These are phyloP conservation scores for Globisporangium nunn DNA, from an alignment of 352 stramenopile genomes.

Conservation along the genomic window DNA sequence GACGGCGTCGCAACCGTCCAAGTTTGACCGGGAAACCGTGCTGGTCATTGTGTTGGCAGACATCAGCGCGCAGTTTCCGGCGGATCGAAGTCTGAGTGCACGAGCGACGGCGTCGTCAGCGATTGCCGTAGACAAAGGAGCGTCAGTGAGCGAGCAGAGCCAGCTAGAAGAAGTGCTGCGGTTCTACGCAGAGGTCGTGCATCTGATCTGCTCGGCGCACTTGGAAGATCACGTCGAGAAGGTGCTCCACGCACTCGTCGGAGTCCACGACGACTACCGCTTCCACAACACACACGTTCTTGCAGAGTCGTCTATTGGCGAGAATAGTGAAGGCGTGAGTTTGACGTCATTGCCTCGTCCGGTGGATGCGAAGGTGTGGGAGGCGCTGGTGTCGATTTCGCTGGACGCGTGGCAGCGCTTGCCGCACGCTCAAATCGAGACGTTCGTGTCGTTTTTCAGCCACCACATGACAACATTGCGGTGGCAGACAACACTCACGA, in stretches of 20 bases:
- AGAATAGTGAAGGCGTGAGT: conserved; percentile 5
- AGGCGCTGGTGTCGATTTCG: conserved; percentile 48
- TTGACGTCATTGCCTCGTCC: conserved; percentile 34
- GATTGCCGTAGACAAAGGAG: conserved; percentile 4
- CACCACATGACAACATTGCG: conserved; percentile 55
- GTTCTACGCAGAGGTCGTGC: conserved; percentile 65
- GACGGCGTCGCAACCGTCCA: conserved; percentile 31
- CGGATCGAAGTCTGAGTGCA: conserved; percentile 27
- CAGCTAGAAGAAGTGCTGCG: conserved; percentile 48
- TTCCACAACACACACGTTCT: conserved; percentile 28
- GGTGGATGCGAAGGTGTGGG: conserved; percentile 62
- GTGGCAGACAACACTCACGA: conserved; percentile 33
- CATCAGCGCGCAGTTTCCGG: conserved; percentile 46
- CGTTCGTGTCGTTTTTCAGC: conserved; percentile 47
- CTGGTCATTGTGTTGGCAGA: conserved; percentile 74
- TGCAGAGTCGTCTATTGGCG: conserved; percentile 8
- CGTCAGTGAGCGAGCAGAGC: conserved; percentile 8
- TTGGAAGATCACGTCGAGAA: conserved; percentile 80
- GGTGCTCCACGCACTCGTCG: conserved; percentile 70
- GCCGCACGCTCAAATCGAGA: conserved; percentile 31
- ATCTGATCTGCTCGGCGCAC: conserved; percentile 56
- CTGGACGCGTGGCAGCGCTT: conserved; percentile 38
- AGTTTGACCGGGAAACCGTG: conserved; percentile 79
- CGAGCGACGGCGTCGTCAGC: not conserved
- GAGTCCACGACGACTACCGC: conserved; percentile 75